A percentile compares a stretch with the other conserved stretches of the same genome.
These are phyloP conservation scores for Kernera saxatilis DNA, from an alignment of 345 rosid species.

Conservation along the genomic window DNA sequence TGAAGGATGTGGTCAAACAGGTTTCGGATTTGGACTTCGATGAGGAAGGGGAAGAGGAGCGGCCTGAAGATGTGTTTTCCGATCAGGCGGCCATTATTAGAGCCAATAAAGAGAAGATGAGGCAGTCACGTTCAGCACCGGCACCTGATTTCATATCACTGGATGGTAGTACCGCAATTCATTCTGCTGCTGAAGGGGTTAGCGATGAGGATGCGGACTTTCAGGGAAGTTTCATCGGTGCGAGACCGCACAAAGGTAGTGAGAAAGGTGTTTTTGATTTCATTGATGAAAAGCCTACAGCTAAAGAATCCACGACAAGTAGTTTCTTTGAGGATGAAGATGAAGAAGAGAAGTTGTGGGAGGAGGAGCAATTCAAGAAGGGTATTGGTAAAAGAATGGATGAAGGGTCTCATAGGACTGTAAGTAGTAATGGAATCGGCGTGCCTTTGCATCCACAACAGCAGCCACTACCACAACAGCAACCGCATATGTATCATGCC, in stretches of 20 bases:
- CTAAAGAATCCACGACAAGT: slow-evolving; percentile 15
- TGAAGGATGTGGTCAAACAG: slow-evolving; percentile 27
- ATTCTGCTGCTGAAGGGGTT: slow-evolving; percentile 42
- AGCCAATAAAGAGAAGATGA: slow-evolving; percentile 61
- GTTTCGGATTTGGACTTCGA: slow-evolving; percentile 32
- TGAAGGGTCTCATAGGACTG: slow-evolving; percentile 44
- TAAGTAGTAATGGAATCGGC: slow-evolving; percentile 24
- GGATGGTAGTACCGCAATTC: slow-evolving; percentile 50
- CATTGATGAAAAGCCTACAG: slow-evolving; percentile 34
- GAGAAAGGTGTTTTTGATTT: slow-evolving; percentile 71
- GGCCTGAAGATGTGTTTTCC: slow-evolving; percentile 26
- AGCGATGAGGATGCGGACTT: slow-evolving; percentile 85
- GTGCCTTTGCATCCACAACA: slow-evolving; percentile 25
- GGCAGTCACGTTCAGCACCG: slow-evolving; percentile 48
- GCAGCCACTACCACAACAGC: slow-evolving; percentile 16
- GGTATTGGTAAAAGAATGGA: slow-evolving; percentile 85
- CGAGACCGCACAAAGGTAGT: slow-evolving; percentile 28
- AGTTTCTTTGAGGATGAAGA: slow-evolving; percentile 50
- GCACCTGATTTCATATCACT: slow-evolving; percentile 76
- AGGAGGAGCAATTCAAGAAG: slow-evolving; percentile 88
- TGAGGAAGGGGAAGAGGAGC: slow-evolving; percentile 33
- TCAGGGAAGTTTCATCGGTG: slow-evolving; percentile 54
- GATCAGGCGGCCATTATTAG: slow-evolving; percentile 62
- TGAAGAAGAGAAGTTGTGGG: slow-evolving; percentile 87
- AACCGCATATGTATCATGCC: slow-evolving; percentile 37